Evolutionary conservation across 176 grass and related monocot species (phyloP).

Genomic region (Aegilops tauschii): DNA sequence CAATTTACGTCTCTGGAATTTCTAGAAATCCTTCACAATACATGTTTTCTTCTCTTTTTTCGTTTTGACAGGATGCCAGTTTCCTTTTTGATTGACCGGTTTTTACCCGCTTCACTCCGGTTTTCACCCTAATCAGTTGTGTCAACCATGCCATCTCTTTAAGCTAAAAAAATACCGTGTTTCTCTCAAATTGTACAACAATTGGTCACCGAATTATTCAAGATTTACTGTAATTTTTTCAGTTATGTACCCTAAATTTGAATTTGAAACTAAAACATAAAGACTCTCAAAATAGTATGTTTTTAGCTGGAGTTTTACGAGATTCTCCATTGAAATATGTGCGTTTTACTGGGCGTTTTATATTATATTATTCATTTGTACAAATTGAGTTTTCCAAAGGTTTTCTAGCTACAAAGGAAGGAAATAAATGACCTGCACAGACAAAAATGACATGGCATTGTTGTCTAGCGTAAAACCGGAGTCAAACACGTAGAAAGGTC

Average conservation of each 20-base stretch:
- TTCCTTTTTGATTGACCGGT: neutral
- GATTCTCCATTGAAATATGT: neutral
- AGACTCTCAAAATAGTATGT: neutral
- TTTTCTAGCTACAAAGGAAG: neutral
- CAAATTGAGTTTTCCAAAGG: neutral
- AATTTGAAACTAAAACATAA: neutral
- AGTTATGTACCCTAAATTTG: neutral
- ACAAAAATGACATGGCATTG: neutral
- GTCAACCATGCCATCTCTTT: too few species aligned
- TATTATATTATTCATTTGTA: neutral
- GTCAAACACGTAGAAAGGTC: neutral
- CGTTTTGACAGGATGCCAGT: too few species aligned
- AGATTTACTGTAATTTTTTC: neutral
- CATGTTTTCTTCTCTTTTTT: too few species aligned
- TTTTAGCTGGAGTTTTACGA: neutral
- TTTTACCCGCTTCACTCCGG: neutral
- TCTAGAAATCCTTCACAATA: neutral
- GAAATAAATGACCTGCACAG: neutral
- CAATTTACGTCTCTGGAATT: neutral
- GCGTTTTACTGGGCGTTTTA: neutral
- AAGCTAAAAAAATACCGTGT: too few species aligned
- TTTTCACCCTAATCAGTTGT: neutral
- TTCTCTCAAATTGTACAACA: neutral
- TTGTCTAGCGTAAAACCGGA: neutral
- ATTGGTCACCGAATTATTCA: neutral